Evolutionary conservation across 192 early-diverging fungal species (phyloP), one percentile per base, ranked within the genome.

Genomic region (Backusella australiensis): DNA sequence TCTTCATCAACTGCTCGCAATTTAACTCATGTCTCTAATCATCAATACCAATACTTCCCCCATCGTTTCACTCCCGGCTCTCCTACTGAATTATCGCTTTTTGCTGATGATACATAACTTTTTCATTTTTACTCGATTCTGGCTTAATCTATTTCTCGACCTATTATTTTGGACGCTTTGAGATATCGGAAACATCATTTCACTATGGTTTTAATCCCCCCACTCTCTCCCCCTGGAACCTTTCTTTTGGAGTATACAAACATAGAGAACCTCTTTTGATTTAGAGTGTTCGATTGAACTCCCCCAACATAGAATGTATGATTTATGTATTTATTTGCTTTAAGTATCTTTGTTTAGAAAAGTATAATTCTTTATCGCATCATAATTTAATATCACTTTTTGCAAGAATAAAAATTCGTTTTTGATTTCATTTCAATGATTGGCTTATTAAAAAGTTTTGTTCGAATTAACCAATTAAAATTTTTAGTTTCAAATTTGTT

Each of bases 1-100:
- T 36, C 35, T 15, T 32, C 21, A 26, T 34, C 34, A 36, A 68
- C 67, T 34, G 34, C 35, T 34, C 7, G 67, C 35, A 34, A 68
- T 14, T 68, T 34, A 21, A 68, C 29, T n/a, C 67, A 68, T n/a
- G 67, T 35, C n/a, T 35, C 67, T 19, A 68, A 7, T 35, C 26
- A 68, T 68, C 67, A 68, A 66, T 66, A 49, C 6, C 63, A 66
- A 34, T 36, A 34, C 6, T 68, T 68, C 67, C 67, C 67, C 5
- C 29, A 68, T 68, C 67, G 67, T 34, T 68, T 68, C 67, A 68
- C 67, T 68, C 67, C 67, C n/a, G 32, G 34, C 35, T 68, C 67
- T 68, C 67, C 34, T 6, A n/a, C 17, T 68, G 67, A 68, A 36
- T 68, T 32, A 34, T 68, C 67, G 7, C 19, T 36, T 19, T 68